Base-by-base conservation (phyloP, 352 stramenopile genomes). In the Globisporangium canariense region DNA sequence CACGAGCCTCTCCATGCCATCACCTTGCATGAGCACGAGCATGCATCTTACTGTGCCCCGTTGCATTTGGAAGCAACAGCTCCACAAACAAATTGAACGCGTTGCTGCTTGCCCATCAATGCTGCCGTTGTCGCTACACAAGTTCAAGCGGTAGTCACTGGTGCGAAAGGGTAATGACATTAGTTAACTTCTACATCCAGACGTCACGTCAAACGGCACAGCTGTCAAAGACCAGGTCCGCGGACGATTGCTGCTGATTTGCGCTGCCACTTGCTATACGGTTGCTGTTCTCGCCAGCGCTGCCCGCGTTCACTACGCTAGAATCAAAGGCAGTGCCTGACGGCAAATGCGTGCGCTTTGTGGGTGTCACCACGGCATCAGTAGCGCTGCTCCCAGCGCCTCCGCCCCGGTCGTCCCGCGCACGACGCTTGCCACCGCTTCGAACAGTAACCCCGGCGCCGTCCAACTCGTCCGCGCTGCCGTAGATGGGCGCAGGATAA, bases 401-500 rank as follows among this genome's bases (percentile, higher is more conserved):
- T 45, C 20, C 51, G 18, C 16, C 20, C 20, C 51, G 4, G 5
- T 34, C 32, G n/a, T 58, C 52, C 20, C 52, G 52, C 11, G n/a
- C 32, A 30, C 32, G 52, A 7, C 52, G 52, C 52, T 58, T 58
- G 20, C 52, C 38, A 38, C 43, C 38, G 45, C 32, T 46, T 28
- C n/a, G 16, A 30, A 14, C 18, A 1, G 25, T 11, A 16, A 41
- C 40, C n/a, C 25, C 56, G 8, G 18, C 40, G 16, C 10, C 28
- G 2, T 45, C 54, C 28, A n/a, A 9, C 43, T n/a, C 30, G 14
- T 38, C 28, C 11, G 25, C 3, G 18, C 49, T 59, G 18, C 32
- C 28, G n/a, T 54, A 40, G 18, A 52, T 25, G 16, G 55, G 54
- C 6, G 62, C 62, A 3, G 62, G 62, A 28, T 68, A 58, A 22